These are phyloP conservation scores for Isabelozyma pseudorhagii DNA, from an alignment of 805 yeast species.

Conservation along the genomic window DNA sequence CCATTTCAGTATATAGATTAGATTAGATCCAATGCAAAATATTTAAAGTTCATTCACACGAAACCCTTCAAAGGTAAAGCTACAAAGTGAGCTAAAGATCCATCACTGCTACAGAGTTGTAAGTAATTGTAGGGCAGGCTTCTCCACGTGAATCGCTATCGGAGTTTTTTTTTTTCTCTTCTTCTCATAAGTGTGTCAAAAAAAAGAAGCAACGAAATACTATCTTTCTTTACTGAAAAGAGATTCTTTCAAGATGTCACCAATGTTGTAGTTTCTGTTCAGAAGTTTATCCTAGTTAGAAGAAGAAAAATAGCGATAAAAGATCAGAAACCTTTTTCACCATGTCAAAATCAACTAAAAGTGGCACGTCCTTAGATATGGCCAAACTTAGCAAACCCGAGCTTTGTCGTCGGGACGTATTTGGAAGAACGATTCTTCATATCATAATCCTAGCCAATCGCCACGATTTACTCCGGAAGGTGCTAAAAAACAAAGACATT, in stretches of 20 bases:
- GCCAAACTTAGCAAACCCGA: constrained; percentile 29
- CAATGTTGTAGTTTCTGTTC: background rate
- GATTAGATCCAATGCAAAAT: too few species aligned
- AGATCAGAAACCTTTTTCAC: constrained; percentile 3
- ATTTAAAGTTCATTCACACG: too few species aligned
- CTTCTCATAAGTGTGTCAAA: background rate
- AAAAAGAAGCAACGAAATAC: background rate
- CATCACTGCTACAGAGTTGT: background rate
- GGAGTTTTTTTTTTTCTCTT: background rate
- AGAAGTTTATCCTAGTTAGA: background rate
- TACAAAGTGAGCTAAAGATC: too few species aligned
- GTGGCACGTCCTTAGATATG: too few species aligned
- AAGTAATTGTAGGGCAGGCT: background rate
- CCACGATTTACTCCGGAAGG: constrained; percentile 39
- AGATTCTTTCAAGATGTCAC: background rate
- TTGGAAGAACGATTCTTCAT: constrained; percentile 70
- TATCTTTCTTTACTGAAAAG: background rate
- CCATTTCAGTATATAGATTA: too few species aligned
- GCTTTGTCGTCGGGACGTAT: constrained; percentile 54
- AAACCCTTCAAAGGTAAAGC: too few species aligned
- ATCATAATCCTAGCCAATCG: constrained; percentile 49
- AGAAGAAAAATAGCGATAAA: background rate
- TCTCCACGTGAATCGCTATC: background rate
- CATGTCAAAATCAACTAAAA: background rate
- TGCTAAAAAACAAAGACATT: constrained; percentile 47